A percentile compares a stretch with the other conserved stretches of the same genome.
Conservation (phyloP, 225 moss, liverwort and hornwort species). For the Asterella californica region DNA sequence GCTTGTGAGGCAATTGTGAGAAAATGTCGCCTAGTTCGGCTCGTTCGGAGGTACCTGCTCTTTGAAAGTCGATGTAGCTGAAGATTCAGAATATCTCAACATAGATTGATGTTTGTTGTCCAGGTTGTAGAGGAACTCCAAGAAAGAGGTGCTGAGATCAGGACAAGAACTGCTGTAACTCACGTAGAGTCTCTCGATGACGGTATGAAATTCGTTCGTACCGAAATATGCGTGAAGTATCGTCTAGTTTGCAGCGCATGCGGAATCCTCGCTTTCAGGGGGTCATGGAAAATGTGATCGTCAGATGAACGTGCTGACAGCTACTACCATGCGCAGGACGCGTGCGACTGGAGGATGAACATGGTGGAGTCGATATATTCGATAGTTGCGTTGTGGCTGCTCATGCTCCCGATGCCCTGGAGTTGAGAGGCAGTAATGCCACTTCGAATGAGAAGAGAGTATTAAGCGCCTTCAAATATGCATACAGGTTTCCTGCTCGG, state of each 20-base stretch:
- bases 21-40: not conserved
- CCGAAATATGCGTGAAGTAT: not conserved
- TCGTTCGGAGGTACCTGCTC: not conserved
- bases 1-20: not conserved
- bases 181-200: conserved; percentile 47
- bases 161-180: conserved; percentile 53
- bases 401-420: conserved; percentile 85
- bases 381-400: conserved; percentile 84
- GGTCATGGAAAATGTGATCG: not conserved
- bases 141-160: conserved; percentile 52
- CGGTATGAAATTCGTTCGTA: conserved; percentile 14
- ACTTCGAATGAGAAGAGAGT: conserved; percentile 58
- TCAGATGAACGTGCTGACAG: not conserved
- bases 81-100: not conserved
- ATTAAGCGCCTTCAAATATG: conserved; percentile 79
- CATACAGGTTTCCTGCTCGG: conserved; percentile 43
- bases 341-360: conserved; percentile 62
- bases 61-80: not conserved
- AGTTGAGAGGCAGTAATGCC: conserved; percentile 65
- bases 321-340: conserved; percentile 39
- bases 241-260: not conserved
- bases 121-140: conserved; percentile 66
- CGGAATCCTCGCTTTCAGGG: not conserved
- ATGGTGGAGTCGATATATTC: conserved; percentile 60
- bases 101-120: not conserved